Evolutionary conservation across 2,329 filamentous ascomycete species (phyloP).

Genomic region (Chaetomium sp.): DNA sequence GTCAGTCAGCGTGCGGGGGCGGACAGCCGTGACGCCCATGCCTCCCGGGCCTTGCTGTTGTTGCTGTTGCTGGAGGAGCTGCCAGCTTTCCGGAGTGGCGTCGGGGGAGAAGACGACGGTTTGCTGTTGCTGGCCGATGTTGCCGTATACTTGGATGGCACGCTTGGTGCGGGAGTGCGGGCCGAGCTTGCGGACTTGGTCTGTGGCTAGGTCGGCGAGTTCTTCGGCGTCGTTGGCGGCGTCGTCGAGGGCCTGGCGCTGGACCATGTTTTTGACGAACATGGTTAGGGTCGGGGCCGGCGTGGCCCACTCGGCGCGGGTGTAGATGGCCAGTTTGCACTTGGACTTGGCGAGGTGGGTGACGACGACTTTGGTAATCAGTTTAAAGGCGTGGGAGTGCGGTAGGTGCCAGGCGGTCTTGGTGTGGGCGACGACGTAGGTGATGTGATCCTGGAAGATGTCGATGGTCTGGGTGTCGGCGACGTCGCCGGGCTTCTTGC

Average conservation of each 20-base stretch:
- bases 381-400: slow-evolving; percentile 67
- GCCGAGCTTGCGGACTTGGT: slow-evolving; percentile 70
- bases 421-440: slow-evolving; percentile 57
- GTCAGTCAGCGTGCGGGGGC: slow-evolving; percentile 55
- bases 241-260: slow-evolving; percentile 69
- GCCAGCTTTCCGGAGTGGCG: slow-evolving; percentile 27
- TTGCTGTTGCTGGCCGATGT: slow-evolving; percentile 62
- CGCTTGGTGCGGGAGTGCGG: slow-evolving; percentile 68
- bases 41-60: too few relatives aligned
- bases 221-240: slow-evolving; percentile 66
- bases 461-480: slow-evolving; percentile 84
- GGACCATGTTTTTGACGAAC: slow-evolving; percentile 55
- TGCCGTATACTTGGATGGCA: slow-evolving; percentile 72
- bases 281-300: slow-evolving; percentile 38
- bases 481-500: slow-evolving; percentile 54
- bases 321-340: slow-evolving; percentile 85
- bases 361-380: slow-evolving; percentile 87
- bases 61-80: slow-evolving; percentile 1
- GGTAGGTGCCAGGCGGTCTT: slow-evolving; percentile 79
- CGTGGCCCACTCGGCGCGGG: slow-evolving; percentile 79
- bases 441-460: slow-evolving; percentile 67
- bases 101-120: slow-evolving; percentile 54
- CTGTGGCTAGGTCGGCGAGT: slow-evolving; percentile 66
- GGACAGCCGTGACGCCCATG: slow-evolving; percentile 46
- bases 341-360: slow-evolving; percentile 88